Conservation (phyloP, 2,329 filamentous ascomycete species). For the Ploettnerulaceae sp. region DNA sequence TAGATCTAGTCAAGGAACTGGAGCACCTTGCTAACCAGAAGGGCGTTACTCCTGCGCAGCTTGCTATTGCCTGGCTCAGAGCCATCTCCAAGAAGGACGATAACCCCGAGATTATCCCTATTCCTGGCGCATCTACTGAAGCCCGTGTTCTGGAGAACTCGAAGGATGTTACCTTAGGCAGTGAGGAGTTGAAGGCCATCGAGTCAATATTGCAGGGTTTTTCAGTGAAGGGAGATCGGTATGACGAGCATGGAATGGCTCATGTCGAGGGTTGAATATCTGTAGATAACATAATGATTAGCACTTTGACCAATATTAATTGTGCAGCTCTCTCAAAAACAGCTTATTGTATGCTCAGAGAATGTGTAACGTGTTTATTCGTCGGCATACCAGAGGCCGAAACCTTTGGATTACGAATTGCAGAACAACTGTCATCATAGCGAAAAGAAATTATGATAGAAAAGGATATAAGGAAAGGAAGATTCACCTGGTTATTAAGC, state of each 20-base stretch:
- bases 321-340: too few species aligned
- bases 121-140: conserved; percentile 57
- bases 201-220: conserved; percentile 46
- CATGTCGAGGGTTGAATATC: conserved; percentile 11
- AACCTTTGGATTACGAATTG: conserved; percentile 8
- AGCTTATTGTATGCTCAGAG: conserved; percentile 28
- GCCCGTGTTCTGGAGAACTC: conserved; percentile 58
- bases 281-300: too few species aligned
- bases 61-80: conserved; percentile 57
- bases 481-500: background rate
- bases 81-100: conserved; percentile 28
- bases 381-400: conserved; percentile 23
- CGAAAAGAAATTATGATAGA: background rate
- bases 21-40: conserved; percentile 55
- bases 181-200: conserved; percentile 48
- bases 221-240: conserved; percentile 45
- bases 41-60: conserved; percentile 55
- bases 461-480: background rate
- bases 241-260: conserved; percentile 30
- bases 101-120: conserved; percentile 51
- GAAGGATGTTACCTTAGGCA: conserved; percentile 44
- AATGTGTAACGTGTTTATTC: conserved; percentile 30
- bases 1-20: conserved; percentile 55
- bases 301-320: too few species aligned
- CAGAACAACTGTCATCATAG: conserved; percentile 14